Percentiles rank a stretch among this genome's conserved stretches.
Evolutionary conservation across 192 early-diverging fungal species (phyloP).

Genomic region (Nowakowskiella sp.): DNA sequence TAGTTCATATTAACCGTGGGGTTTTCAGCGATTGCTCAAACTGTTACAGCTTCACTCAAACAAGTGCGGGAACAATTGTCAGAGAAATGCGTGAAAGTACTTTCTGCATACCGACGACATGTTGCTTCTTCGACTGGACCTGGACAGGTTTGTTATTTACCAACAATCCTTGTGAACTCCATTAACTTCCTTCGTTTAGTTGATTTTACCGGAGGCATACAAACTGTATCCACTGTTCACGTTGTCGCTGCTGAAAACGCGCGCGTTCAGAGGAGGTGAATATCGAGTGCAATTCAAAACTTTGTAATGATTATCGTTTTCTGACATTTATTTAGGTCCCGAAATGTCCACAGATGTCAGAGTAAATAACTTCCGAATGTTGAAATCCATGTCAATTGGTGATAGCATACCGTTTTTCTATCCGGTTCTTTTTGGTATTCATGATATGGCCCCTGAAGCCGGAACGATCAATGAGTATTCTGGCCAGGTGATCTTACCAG

Average conservation of each 20-base stretch:
- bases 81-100: constrained; percentile 78
- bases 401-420: constrained; percentile 77
- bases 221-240: constrained; percentile 88
- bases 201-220: constrained; percentile 93
- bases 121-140: constrained; percentile 81
- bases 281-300: not conserved
- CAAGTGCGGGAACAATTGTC: constrained; percentile 73
- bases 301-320: not conserved
- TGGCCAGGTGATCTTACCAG: constrained; percentile 61
- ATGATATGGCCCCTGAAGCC: constrained; percentile 51
- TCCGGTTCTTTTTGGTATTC: constrained; percentile 67
- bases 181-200: constrained; percentile 29
- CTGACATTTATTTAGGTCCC: constrained; percentile 31
- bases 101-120: constrained; percentile 85
- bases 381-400: constrained; percentile 67
- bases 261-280: constrained; percentile 67
- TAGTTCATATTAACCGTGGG: not conserved
- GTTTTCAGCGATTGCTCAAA: constrained; percentile 58
- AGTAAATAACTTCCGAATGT: constrained; percentile 66
- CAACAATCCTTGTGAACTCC: constrained; percentile 4
- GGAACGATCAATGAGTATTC: constrained; percentile 31
- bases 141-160: constrained; percentile 49
- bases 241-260: constrained; percentile 74
- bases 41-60: constrained; percentile 60
- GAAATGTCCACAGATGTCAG: constrained; percentile 75